phyloP scores from a whole-genome alignment of 768 basidiomycete genomes.

The Trametopsis cervina region DNA sequence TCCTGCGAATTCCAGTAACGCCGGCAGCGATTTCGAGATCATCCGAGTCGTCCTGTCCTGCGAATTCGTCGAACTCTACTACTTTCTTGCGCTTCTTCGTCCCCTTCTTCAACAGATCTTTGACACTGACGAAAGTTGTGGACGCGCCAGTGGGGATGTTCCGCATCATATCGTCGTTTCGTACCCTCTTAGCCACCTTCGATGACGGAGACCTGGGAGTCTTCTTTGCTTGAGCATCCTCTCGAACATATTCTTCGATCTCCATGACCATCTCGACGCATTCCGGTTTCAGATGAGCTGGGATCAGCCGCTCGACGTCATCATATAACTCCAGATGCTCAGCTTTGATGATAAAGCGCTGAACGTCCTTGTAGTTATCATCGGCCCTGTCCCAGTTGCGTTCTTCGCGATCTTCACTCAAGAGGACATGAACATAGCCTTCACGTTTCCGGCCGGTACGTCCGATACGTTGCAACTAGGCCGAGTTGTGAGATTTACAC shows the following conservation, averaged over 20 bases:
- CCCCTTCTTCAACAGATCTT: slow-evolving; percentile 51
- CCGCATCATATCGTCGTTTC: slow-evolving; percentile 56
- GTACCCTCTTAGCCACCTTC: slow-evolving; percentile 52
- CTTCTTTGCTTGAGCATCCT: slow-evolving; percentile 30
- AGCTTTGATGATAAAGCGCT: slow-evolving; percentile 79
- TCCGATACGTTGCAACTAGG: slow-evolving; percentile 89
- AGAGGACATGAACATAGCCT: slow-evolving; percentile 85
- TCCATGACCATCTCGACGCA: slow-evolving; percentile 80
- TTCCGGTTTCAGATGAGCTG: slow-evolving; percentile 67
- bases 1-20: slow-evolving; percentile 40
- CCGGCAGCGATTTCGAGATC: slow-evolving; percentile 64
- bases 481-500: too few relatives aligned
- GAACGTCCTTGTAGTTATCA: slow-evolving; percentile 80
- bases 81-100: slow-evolving; percentile 39
- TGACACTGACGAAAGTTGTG: slow-evolving; percentile 65
- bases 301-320: slow-evolving; percentile 86
- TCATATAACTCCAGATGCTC: slow-evolving; percentile 85
- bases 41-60: slow-evolving; percentile 58
- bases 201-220: slow-evolving; percentile 24
- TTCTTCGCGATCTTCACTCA: slow-evolving; percentile 89
- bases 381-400: slow-evolving; percentile 85
- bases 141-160: slow-evolving; percentile 73
- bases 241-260: slow-evolving; percentile 60
- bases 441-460: slow-evolving; percentile 90
- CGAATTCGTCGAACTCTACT: slow-evolving; percentile 37